Evolutionary conservation across 1,284 basidiomycete genomes (phyloP).

Genomic region (Melampsora larici-populina): DNA sequence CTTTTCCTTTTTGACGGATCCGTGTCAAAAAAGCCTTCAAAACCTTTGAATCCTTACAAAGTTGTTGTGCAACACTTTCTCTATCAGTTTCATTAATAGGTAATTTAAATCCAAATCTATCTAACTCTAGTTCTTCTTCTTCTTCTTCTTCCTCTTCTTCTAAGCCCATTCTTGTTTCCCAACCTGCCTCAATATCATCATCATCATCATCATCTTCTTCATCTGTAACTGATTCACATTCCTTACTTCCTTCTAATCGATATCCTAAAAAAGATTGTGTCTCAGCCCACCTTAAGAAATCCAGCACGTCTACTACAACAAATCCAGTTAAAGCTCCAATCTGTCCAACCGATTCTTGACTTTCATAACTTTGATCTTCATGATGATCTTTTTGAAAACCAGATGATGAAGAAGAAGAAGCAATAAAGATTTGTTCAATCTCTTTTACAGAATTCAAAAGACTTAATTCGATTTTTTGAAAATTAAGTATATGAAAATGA

Average conservation of each 20-base stretch:
- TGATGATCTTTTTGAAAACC: not conserved
- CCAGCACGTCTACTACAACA: conserved; percentile 4
- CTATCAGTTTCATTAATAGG: not conserved
- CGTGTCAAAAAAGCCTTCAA: conserved; percentile 18
- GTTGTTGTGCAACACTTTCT: not conserved
- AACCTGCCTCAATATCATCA: not conserved
- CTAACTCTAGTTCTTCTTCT: not conserved
- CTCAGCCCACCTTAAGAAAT: conserved; percentile 24
- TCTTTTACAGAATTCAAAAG: conserved; percentile 2
- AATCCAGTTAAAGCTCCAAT: conserved; percentile 18
- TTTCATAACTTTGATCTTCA: not conserved
- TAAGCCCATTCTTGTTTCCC: not conserved
- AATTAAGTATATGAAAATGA: conserved; percentile 27
- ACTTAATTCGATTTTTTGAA: conserved; percentile 27
- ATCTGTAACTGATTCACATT: not conserved
- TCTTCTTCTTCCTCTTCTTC: not conserved
- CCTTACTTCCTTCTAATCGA: not conserved
- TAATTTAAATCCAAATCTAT: not conserved
- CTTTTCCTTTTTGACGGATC: conserved; percentile 5
- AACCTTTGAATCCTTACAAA: conserved; percentile 18
- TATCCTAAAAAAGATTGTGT: not conserved
- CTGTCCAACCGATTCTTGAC: not conserved
- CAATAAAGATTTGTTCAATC: conserved; percentile 31
- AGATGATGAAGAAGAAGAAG: not conserved
- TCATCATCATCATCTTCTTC: not conserved